Base-by-base conservation (phyloP, 306 rosid species). In the Prosopis cineraria region DNA sequence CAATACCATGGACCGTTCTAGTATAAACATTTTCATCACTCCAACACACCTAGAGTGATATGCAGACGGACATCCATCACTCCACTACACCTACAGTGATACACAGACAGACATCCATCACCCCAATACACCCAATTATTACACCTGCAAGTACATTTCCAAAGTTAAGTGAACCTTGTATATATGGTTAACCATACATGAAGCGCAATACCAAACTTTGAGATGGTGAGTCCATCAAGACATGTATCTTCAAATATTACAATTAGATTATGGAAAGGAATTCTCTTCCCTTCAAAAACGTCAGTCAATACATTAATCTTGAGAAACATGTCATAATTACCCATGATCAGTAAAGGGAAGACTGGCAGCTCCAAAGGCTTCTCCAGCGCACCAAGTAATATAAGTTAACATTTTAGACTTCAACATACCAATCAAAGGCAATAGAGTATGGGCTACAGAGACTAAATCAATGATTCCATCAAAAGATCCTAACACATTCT, bases 21-120 rank as follows among this genome's bases (percentile, higher is more conserved):
- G 98, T 84, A 94, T 88, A 69, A 77, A 78, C 78, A 76, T 74
- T 87, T 94, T 92, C 90, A 85, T 80, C 84, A 94, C 89, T 44
- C 98, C 98, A 37, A 94, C 92, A 83, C 98, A 94, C 86, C 98
- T 92, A 0, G 93, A 87, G 82, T 94, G 98, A 81, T 94, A 94
- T 53, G 97, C 93, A 44, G 97, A 92, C 55, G 98, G 98, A 82
- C 98, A 94, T 75, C 98, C 98, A 82, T 94, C 98, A 82, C 98
- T 92, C 73, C 98, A 94, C 80, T 92, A 91, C 81, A 94, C 98
- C 98, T 65, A 92, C 98, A 97, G 92, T 90, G 67, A 93, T 95
- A 84, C 98, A 94, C 60, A 94, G 98, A 77, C 91, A n/a, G 89
- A 22, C 98, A 94, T 68, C 92, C 97, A 80, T 92, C 98, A 85